Evolutionary conservation across 2,329 filamentous ascomycete species (phyloP), one percentile per base, ranked within the genome.

Genomic region (Talaromyces amestolkiae): DNA sequence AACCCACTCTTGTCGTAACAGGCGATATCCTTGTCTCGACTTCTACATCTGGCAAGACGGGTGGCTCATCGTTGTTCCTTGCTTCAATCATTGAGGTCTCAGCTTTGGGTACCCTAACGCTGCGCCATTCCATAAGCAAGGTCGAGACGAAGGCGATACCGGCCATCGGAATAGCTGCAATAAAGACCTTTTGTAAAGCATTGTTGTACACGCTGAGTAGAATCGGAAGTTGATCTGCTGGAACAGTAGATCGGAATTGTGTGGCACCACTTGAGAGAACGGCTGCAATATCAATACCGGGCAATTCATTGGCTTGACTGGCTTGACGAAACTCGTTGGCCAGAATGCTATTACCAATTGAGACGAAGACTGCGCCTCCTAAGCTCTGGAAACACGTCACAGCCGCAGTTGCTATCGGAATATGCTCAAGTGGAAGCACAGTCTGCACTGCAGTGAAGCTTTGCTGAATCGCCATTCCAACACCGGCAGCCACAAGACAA

Each of bases 301-400:
- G 61, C 17, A 66, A 58, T 27, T 66, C 54, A 31, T 65, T 65
- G 31, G 62, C 51, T 13, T 79, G 61, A 41, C 75, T 74, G 22
- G 65, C 61, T 8, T 69, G 60, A 19, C 72, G 56, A 1, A 76
- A 65, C 24, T 70, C 68, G 64, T 77, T 77, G 10, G 68, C 68
- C 62, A 77, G 74, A 24, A 70, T 74, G 4, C 73, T 69, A 64
- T 76, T 74, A 0, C 67, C 74, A 35, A 71, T 72, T 5, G 70
- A 71, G 61, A 76, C 71, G 51, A 73, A 73, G 22, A 76, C 66
- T 15, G 74, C 71, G 17, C 73, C 73, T n/a, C 74, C 74, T 1
- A 74, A 65, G 13, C 64, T 66, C 22, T 68, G 66, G 13, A 66
- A 65, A 19, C 64, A 76, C 35, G 72, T 65, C 27, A 73, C 67